These are phyloP conservation scores for Syncephalastrum racemosum DNA, from an alignment of 371 early-diverging fungal genomes.

Conservation along the genomic window DNA sequence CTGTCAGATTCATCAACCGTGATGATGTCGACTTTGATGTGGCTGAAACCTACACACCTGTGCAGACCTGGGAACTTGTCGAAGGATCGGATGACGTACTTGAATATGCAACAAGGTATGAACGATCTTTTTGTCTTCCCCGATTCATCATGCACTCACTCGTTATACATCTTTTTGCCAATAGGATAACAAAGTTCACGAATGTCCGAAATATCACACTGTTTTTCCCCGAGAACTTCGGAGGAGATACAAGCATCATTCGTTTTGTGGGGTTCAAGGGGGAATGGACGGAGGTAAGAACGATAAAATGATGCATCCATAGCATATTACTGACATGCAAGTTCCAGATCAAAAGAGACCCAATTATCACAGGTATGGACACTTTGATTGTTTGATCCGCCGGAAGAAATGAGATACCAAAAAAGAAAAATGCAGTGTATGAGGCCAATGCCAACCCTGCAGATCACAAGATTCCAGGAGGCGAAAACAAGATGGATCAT, in stretches of 20 bases:
- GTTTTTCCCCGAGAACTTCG: slow-evolving; percentile 82
- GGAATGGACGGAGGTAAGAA: slow-evolving; percentile 78
- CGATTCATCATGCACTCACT: neutral
- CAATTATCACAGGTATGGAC: slow-evolving; percentile 52
- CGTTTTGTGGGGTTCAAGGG: slow-evolving; percentile 88
- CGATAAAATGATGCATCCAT: neutral
- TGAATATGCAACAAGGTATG: slow-evolving; percentile 65
- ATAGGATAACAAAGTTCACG: slow-evolving; percentile 79
- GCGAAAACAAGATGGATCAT: slow-evolving; percentile 34
- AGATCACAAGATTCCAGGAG: slow-evolving; percentile 71
- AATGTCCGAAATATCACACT: slow-evolving; percentile 80
- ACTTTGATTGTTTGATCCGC: neutral
- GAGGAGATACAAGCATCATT: slow-evolving; percentile 72
- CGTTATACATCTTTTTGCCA: neutral
- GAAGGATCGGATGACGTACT: slow-evolving; percentile 53
- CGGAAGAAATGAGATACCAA: neutral
- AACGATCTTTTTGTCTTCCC: too few relatives aligned
- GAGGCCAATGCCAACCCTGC: slow-evolving; percentile 82
- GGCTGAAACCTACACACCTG: slow-evolving; percentile 63
- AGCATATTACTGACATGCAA: neutral
- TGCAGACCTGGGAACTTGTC: slow-evolving; percentile 85
- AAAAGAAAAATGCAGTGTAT: slow-evolving; percentile 47
- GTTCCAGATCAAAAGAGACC: slow-evolving; percentile 71
- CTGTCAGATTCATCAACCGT: slow-evolving; percentile 76
- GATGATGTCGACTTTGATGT: slow-evolving; percentile 91